Base-by-base conservation (phyloP, 805 yeast species). In the Torulaspora indica region DNA sequence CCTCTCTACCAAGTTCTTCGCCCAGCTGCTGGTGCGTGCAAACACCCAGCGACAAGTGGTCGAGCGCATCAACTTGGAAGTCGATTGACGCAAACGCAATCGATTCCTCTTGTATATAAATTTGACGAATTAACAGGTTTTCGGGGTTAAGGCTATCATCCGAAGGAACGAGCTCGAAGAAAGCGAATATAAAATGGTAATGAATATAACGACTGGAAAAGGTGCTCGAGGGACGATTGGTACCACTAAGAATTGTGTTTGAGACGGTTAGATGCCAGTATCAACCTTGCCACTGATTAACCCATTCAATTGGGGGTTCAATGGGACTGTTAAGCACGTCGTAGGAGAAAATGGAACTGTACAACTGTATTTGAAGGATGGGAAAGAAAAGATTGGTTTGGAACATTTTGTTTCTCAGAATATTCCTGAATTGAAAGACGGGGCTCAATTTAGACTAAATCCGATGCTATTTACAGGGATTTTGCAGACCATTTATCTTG, bases 401-500 rank as follows among this genome's bases (percentile, higher is more conserved):
- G 51, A 56, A 17, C 54, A 56, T 13, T 60, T 64, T 32, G 51
- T 63, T 4, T 43, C 56, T 10, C 38, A 57, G 22, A 38, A 60
- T 34, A 65, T 74, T 4, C 78, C 81, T 0, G 77, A 68, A 8
- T 70, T 81, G 45, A 59, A 61, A 29, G 57, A 76, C 38, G 73
- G 73, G 6, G 60, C 78, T 31, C 71, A 71, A 53, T 73, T 82
- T 53, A 66, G 77, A 61, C 68, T 82, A 59, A 75, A 78, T 49
- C 93, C 93, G 6, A 64, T 75, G 3, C 61, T 83, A 23, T 78
- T 78, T 61, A 79, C 79, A 47, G 96, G 96, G 18, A 75, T 82
- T 44, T 64, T 86, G 22, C 96, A 90, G 64, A 88, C 96, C 2
- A 58, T 83, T 60, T 81, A 78, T 57, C 78, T 90, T 36, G 76